Conservation (phyloP, 169 alveolate species). For the Plasmodium fragile region DNA sequence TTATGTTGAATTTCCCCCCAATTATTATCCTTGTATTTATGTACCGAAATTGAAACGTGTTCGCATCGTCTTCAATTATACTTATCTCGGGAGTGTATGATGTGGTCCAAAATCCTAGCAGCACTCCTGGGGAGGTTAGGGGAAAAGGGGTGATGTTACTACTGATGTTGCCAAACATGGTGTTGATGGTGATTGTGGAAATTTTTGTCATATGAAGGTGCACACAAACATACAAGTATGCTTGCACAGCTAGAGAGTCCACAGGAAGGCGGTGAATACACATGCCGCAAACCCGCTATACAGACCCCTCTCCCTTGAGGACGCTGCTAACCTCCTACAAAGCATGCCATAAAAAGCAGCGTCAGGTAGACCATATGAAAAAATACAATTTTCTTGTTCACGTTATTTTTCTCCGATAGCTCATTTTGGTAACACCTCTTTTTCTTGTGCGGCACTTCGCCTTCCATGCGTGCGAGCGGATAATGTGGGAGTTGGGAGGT, state of each 20-base stretch:
- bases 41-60: conserved; percentile 66
- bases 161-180: too few species aligned
- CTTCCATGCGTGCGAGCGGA: conserved; percentile 26
- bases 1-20: conserved; percentile 79
- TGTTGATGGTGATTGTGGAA: too few species aligned
- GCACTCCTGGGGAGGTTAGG: conserved; percentile 19
- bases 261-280: neutral
- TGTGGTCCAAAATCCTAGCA: conserved; percentile 63
- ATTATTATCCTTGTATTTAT: conserved; percentile 60
- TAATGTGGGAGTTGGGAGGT: neutral
- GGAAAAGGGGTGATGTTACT: neutral
- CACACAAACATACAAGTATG: neutral
- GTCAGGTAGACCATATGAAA: conserved; percentile 54
- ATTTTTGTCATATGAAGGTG: neutral
- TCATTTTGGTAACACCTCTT: conserved; percentile 29
- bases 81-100: conserved; percentile 70
- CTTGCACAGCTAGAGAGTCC: neutral
- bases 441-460: conserved; percentile 24
- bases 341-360: conserved; percentile 43
- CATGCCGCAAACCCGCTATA: neutral
- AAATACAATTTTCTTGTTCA: conserved; percentile 35
- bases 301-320: neutral
- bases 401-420: conserved; percentile 12
- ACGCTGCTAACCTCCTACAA: conserved; percentile 39
- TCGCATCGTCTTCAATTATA: conserved; percentile 44